Conservation (phyloP, 192 early-diverging fungal genomes). For the Coemansia furcata region DNA sequence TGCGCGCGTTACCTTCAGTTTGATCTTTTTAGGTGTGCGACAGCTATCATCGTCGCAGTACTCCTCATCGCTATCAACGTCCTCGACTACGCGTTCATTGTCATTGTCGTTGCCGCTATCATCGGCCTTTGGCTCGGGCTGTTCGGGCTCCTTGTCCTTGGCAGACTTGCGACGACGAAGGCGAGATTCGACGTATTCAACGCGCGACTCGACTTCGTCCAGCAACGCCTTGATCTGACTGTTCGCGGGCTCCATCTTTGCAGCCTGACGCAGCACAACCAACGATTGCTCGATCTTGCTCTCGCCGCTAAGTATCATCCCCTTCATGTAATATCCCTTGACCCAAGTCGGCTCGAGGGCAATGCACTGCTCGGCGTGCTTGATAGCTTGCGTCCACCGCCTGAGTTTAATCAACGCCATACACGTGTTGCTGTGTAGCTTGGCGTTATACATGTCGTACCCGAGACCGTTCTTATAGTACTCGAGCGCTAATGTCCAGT, state of each 20-base stretch:
- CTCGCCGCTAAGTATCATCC: slow-evolving; percentile 41
- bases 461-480: slow-evolving; percentile 46
- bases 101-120: slow-evolving; percentile 31
- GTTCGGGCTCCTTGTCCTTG: not conserved
- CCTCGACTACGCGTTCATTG: slow-evolving; percentile 20
- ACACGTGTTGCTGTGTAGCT: slow-evolving; percentile 51
- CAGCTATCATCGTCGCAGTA: slow-evolving; percentile 45
- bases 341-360: slow-evolving; percentile 50
- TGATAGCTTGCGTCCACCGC: slow-evolving; percentile 48
- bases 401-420: slow-evolving; percentile 51
- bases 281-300: slow-evolving; percentile 49
- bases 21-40: slow-evolving; percentile 40
- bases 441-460: slow-evolving; percentile 50
- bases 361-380: slow-evolving; percentile 56
- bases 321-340: slow-evolving; percentile 56
- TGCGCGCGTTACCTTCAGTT: slow-evolving; percentile 41
- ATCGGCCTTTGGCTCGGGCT: not conserved
- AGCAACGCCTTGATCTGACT: slow-evolving; percentile 35
- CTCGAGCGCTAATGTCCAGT: slow-evolving; percentile 46
- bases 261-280: slow-evolving; percentile 33
- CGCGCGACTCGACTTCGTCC: slow-evolving; percentile 41
- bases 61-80: slow-evolving; percentile 52
- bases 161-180: slow-evolving; percentile 39
- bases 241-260: slow-evolving; percentile 38
- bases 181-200: slow-evolving; percentile 49